These are phyloP conservation scores for Yamadazyma aaseri DNA, from an alignment of 1,139 yeast genomes.

Conservation along the genomic window DNA sequence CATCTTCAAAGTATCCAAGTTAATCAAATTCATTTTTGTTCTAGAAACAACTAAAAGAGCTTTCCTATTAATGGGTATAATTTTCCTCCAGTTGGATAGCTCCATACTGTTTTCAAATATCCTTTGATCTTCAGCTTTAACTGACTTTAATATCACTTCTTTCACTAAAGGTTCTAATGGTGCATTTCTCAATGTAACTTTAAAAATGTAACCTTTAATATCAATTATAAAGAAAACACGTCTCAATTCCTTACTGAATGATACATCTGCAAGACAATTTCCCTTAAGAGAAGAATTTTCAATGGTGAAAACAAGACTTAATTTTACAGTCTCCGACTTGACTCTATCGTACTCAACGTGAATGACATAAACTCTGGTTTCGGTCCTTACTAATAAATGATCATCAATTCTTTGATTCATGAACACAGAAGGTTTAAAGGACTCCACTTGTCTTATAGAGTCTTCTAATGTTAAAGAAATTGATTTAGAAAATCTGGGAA, in stretches of 20 bases:
- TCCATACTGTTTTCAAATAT: conserved; percentile 46
- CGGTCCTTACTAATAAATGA: conserved; percentile 27
- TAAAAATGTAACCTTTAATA: conserved; percentile 49
- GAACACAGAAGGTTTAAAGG: conserved; percentile 17
- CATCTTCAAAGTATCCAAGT: conserved; percentile 18
- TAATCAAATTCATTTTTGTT: conserved; percentile 37
- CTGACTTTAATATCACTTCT: conserved; percentile 4
- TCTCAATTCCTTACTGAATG: conserved; percentile 40
- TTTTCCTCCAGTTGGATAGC: conserved; percentile 54
- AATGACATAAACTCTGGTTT: conserved; percentile 25
- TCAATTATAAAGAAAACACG: conserved; percentile 48
- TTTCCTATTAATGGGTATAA: conserved; percentile 43
- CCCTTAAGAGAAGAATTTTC: conserved; percentile 21
- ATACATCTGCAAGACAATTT: conserved; percentile 44
- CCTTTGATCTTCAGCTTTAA: conserved; percentile 10
- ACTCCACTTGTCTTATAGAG: conserved; percentile 41
- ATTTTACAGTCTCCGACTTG: conserved; percentile 10
- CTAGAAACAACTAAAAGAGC: conserved; percentile 45
- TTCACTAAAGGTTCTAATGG: conserved; percentile 1
- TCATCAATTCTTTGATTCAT: conserved; percentile 18
- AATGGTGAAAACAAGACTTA: conserved; percentile 25
- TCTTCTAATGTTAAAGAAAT: conserved; percentile 22
- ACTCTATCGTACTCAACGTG: conserved; percentile 9
- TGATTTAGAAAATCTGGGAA: conserved; percentile 21
- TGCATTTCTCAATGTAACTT: conserved; percentile 2